These are phyloP conservation scores for Anethum foeniculum DNA, from an alignment of 140 eudicot species.

Conservation along the genomic window DNA sequence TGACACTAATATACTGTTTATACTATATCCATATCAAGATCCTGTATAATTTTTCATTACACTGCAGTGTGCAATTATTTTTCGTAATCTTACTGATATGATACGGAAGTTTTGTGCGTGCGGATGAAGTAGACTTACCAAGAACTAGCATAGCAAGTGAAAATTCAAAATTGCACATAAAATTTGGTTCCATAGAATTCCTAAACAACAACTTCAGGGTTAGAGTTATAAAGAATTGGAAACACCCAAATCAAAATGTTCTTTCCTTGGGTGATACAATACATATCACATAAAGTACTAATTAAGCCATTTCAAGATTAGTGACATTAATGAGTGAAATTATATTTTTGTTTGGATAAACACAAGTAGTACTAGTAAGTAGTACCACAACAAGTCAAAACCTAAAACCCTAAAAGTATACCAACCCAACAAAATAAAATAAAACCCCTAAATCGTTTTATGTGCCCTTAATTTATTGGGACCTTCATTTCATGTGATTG, in stretches of 20 bases:
- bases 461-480: conserved; percentile 27
- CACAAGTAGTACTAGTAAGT: neutral
- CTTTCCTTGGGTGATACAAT: conserved; percentile 2
- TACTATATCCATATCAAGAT: neutral
- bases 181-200: neutral
- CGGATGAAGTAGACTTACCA: neutral
- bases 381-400: conserved; percentile 12
- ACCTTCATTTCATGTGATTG: conserved; percentile 24
- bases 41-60: too few relatives aligned
- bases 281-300: neutral
- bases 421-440: neutral
- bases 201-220: neutral
- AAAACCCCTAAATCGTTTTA: conserved; percentile 15
- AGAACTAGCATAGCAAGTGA: neutral
- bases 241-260: conserved; percentile 12
- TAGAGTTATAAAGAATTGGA: neutral
- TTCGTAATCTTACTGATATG: neutral
- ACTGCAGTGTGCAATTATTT: neutral
- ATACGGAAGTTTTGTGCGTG: too few relatives aligned
- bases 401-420: conserved; percentile 13
- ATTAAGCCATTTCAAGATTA: conserved; percentile 1
- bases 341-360: conserved; percentile 11
- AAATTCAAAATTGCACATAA: neutral
- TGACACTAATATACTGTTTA: neutral
- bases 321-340: conserved; percentile 16